Base-by-base conservation (phyloP, 2,329 filamentous ascomycete species). In the Fusarium nelsonii region DNA sequence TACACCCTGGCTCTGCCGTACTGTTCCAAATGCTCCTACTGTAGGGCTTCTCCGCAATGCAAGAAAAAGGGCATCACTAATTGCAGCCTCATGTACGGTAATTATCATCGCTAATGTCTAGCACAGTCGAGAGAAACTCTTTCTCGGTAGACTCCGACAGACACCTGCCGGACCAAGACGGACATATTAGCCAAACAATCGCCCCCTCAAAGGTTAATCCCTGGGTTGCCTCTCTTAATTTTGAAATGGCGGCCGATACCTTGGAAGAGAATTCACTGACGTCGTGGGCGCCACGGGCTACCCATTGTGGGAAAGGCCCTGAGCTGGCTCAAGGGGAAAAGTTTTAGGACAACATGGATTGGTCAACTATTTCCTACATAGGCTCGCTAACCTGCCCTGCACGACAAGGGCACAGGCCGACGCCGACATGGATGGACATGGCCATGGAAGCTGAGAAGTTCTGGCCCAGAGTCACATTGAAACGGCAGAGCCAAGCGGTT, bases 261-360 rank as follows among this genome's bases (percentile, higher is more conserved):
- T 43, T 63, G 59, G 41, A 45, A 48, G 18, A 48, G 57, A 45
- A 37, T 62, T 60, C 44, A 40, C 71, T 73, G 71, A 68, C 68
- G 68, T 73, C 70, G 68, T 69, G 60, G 56, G 59, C 65, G 65
- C 59, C 56, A 62, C 54, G 57, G 58, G 36, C 57, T 73, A 56
- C 69, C 68, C 56, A 62, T 70, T 74, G 59, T 58, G 70, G 68
- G 53, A 61, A 65, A 67, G 69, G 54, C 58, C 53, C 62, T 71
- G 60, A 60, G 69, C 50, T 58, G 70, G 65, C 11, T 67, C 65
- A 71, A 73, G 68, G 71, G 71, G 69, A 69, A 69, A 65, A 43
- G 58, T 57, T 36, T 60, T 45, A 48, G 55, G 30, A 65, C 58
- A 62, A 55, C 68, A 71, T 61, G 64, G 68, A 44, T 62, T 34